Evolutionary conservation across 2,329 filamentous ascomycete genomes (phyloP), one percentile per base, ranked within the genome.

Genomic region (Cordyceps fumosorosea): DNA sequence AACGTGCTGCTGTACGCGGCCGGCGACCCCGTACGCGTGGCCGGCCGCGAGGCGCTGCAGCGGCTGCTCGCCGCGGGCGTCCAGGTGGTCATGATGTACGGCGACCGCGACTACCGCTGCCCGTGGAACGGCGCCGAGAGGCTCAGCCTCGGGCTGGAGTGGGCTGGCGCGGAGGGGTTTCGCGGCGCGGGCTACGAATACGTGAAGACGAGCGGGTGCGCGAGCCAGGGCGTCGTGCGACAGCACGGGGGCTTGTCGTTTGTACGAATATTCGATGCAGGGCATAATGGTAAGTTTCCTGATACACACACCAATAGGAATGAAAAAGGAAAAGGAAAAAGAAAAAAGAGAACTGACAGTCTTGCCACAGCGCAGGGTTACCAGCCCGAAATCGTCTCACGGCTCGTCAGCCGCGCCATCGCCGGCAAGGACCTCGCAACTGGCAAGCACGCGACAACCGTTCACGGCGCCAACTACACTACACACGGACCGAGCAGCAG

Each of bases 201-300:
- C 10, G 84, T 93, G 63, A 74, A 84, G 8, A 85, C 89, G 18
- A 88, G 90, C 67, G 79, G 78, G 8, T 78, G 80, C 5, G 86
- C 87, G 73, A 82, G 84, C 67, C 89, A 83, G 37, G 90, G 89
- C n/a, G 81, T 85, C 58, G 89, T 90, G 0, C 81, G 89, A 4
- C 89, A 93, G 71, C 88, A 84, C 67, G 89, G 88, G 2, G 90
- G 90, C 66, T 80, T 89, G 56, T 84, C 81, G 3, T 89, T 89
- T 71, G 83, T 82, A 18, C 78, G 86, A 2, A 79, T 89, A 12
- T 88, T 86, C 67, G 80, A 88, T 65, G 78, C 85, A 3, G 85
- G 86, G 0, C 86, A 89, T 66, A 79, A 84, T 84, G 0, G 80
- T 82, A 7, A 51, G 56, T 20, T 29, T 50, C 14, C 24, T 26